Evolutionary conservation across 2,329 filamentous ascomycete genomes (phyloP), one percentile per base, ranked within the genome.

Genomic region (Fusarium beomiforme): DNA sequence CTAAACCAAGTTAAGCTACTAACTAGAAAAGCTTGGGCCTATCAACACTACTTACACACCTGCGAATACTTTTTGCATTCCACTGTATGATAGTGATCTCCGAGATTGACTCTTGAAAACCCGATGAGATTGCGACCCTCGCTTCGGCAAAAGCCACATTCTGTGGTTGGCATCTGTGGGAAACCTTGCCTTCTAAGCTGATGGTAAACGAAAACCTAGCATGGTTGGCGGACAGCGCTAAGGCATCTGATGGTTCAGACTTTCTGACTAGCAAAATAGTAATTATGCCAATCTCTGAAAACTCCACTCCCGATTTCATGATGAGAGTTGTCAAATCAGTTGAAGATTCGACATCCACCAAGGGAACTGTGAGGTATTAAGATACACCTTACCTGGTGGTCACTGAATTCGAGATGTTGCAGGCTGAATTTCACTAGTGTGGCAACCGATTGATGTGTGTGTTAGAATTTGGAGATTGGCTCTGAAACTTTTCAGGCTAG

Each of bases 401-500:
- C 36, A 67, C 39, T 47, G 53, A 34, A 61, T 37, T 60, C 50
- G 42, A 63, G 26, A 63, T 39, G 34, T 42, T 36, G 42, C 24
- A 59, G 46, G 59, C 61, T 44, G 51, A 72, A 56, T 66, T 61
- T 51, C 31, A 56, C 37, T 56, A 59, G 64, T n/a, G 36, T 50
- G 37, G 65, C n/a, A 55, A 53, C 54, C 54, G 43, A 55, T 17
- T 46, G 46, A 65, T 42, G 36, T 24, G 21, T 58, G 50, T 59
- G 55, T 63, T 49, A 50, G 63, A 57, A 44, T 53, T 57, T 70
- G 34, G 49, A 64, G 74, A 75, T 72, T 72, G 58, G 62, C 53
- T 51, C 59, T 60, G 57, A 62, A 65, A 55, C 60, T 62, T 70
- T 29, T 64, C 41, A 64, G 70, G 71, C 71, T 70, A 76, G 60